A percentile compares a stretch with the other conserved stretches of the same genome.
These are phyloP conservation scores for Ogataea chonburiensis DNA, from an alignment of 805 yeast genomes.

Conservation along the genomic window DNA sequence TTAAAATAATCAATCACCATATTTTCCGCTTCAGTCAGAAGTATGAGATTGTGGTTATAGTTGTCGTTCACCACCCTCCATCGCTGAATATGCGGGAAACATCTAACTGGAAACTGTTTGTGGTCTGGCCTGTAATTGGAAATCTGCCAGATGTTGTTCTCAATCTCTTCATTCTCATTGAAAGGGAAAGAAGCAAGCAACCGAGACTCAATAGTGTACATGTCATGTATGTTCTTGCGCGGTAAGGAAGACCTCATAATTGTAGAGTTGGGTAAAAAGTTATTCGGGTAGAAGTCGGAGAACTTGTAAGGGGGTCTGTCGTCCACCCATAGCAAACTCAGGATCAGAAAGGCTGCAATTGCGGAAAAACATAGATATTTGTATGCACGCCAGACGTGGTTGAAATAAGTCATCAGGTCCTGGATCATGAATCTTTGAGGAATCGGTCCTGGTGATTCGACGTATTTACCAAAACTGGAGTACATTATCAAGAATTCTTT, in stretches of 20 bases:
- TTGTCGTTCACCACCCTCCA: slow-evolving; percentile 25
- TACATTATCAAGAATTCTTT: slow-evolving; percentile 3
- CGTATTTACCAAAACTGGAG: slow-evolving; percentile 7
- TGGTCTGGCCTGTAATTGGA: slow-evolving; percentile 28
- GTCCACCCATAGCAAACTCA: not conserved
- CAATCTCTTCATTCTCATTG: slow-evolving; percentile 23
- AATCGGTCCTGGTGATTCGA: slow-evolving; percentile 8
- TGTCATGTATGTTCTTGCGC: slow-evolving; percentile 19
- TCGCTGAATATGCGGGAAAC: slow-evolving; percentile 22
- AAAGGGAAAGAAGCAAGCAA: slow-evolving; percentile 28
- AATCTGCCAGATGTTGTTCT: slow-evolving; percentile 33
- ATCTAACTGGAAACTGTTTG: slow-evolving; percentile 16
- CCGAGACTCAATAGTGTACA: slow-evolving; percentile 29
- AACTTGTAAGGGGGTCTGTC: not conserved
- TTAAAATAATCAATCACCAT: slow-evolving; percentile 20
- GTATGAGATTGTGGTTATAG: slow-evolving; percentile 23
- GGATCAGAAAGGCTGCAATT: slow-evolving; percentile 8
- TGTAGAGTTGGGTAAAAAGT: slow-evolving; percentile 6
- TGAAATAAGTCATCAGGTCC: not conserved
- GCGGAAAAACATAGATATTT: slow-evolving; percentile 8
- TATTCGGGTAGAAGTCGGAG: slow-evolving; percentile 12
- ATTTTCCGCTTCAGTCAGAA: slow-evolving; percentile 19
- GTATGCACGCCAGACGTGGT: slow-evolving; percentile 4
- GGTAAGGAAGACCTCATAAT: slow-evolving; percentile 17
- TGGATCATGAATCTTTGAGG: not conserved